Percentiles rank a stretch among this genome's conserved stretches.
Conservation (phyloP, 208 protist genomes). For the Leptomonas seymouri region DNA sequence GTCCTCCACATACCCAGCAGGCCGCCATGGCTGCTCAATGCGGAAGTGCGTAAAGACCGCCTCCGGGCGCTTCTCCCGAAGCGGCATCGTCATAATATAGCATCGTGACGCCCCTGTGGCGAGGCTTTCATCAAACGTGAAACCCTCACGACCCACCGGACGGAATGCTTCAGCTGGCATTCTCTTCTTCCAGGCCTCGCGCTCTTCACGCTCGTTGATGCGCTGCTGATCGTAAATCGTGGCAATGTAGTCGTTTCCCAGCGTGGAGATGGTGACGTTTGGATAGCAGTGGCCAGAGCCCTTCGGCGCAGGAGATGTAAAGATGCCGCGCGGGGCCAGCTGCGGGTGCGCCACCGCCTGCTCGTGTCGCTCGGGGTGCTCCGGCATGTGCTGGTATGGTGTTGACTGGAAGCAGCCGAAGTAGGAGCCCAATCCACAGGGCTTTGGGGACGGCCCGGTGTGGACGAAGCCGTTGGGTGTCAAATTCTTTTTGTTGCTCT, state of each 20-base stretch:
- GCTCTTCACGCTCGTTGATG: conserved; percentile 57
- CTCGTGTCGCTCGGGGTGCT: conserved; percentile 46
- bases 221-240: conserved; percentile 81
- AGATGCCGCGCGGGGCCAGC: conserved; percentile 65
- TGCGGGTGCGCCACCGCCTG: conserved; percentile 35
- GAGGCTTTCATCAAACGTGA: conserved; percentile 85
- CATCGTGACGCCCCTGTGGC: conserved; percentile 68
- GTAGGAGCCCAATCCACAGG: conserved; percentile 82
- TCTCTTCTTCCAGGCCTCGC: conserved; percentile 48
- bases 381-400: conserved; percentile 63
- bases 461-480: conserved; percentile 83
- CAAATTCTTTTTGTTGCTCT: conserved; percentile 71
- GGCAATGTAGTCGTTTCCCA: conserved; percentile 84
- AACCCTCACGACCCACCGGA: conserved; percentile 65
- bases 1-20: conserved; percentile 76
- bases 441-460: conserved; percentile 45
- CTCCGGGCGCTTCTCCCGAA: conserved; percentile 54
- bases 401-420: conserved; percentile 75
- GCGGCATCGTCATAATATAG: conserved; percentile 85
- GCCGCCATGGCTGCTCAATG: conserved; percentile 72
- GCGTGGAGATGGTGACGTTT: conserved; percentile 48
- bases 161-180: conserved; percentile 80
- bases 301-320: conserved; percentile 74
- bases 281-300: conserved; percentile 75
- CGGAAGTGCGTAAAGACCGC: conserved; percentile 53